A percentile compares a stretch with the other conserved stretches of the same genome.
Conservation (phyloP, 2,329 filamentous ascomycete species). For the Paraphoma sp. region DNA sequence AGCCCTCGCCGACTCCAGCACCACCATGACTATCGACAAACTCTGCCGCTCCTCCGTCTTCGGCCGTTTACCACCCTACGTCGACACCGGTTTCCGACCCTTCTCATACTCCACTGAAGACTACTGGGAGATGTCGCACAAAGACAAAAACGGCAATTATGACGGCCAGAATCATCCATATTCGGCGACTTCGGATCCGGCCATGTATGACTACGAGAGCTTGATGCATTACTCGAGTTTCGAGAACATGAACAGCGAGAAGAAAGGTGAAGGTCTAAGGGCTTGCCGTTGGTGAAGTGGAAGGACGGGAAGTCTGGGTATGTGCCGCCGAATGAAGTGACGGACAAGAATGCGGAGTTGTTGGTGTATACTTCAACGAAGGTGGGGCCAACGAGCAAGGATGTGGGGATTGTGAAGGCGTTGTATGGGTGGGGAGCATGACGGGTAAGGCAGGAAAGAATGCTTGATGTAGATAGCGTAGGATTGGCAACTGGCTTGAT, state of each 20-base stretch:
- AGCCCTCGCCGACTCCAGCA: too few relatives aligned
- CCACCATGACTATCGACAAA: too few relatives aligned
- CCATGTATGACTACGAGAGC: neutral
- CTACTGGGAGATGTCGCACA: neutral
- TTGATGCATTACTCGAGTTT: slow-evolving; percentile 4
- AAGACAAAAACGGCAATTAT: neutral
- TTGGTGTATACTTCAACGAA: neutral
- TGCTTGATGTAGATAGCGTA: too few relatives aligned
- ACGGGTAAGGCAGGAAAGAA: neutral
- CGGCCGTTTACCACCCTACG: neutral
- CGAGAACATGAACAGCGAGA: neutral
- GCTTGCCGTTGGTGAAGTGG: neutral
- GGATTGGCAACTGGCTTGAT: too few relatives aligned
- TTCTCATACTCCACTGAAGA: neutral
- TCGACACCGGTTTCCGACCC: neutral
- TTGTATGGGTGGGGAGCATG: slow-evolving; percentile 2
- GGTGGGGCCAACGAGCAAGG: neutral
- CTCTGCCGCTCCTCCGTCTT: neutral
- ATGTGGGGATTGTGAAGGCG: neutral
- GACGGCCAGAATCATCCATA: neutral
- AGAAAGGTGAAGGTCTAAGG: neutral
- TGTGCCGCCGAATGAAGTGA: neutral
- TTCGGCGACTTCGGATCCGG: neutral
- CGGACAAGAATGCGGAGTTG: neutral
- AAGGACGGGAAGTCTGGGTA: neutral